Evolutionary conservation across 257 asterid genomes (phyloP), one percentile per base, ranked within the genome.

Genomic region (Fraxinus anomala): DNA sequence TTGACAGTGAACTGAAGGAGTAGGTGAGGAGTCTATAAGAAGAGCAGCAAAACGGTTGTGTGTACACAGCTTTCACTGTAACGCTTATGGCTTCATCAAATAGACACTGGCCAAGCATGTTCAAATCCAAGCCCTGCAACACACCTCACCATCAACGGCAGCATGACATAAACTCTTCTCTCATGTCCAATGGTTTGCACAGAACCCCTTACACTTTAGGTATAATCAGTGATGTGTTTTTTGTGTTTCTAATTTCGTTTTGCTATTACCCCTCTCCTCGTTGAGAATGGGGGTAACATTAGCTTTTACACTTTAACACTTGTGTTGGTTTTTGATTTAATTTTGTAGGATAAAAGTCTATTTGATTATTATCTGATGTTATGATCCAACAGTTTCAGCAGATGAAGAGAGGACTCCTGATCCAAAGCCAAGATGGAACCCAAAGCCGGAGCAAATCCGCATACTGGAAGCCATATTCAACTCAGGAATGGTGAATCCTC

Each of bases 401-500:
- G 78, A 87, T 24, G 97, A 94, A 80, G 83, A 96, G 47, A 61
- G 68, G 34, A 89, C 94, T 3, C 98, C 97, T 0, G 99, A 96
- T 85, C 98, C 98, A 24, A 96, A 92, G 24, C 97, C 99, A 0
- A 77, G 99, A 65, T 96, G 99, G 99, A 96, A 96, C 70, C 99
- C 99, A 0, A 81, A 91, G 47, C 99, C 99, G 0, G 99, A 96
- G 81, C 99, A 96, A 79, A 90, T 96, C 69, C 86, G 97, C 0
- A 96, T 96, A 37, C 94, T 96, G 0, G 99, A 96, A 83, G 79
- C 93, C 0, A 96, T 96, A 65, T 96, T 96, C 87, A 94, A 96
- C 81, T 96, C 99, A 0, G 99, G 99, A 2, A 93, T 93, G 94
- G 98, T 93, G 65, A 96, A 96, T 77, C 99, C 99, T 0, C 98